phyloP scores from a whole-genome alignment of 2,329 filamentous ascomycete species.

The Akanthomyces dipterigenus region DNA sequence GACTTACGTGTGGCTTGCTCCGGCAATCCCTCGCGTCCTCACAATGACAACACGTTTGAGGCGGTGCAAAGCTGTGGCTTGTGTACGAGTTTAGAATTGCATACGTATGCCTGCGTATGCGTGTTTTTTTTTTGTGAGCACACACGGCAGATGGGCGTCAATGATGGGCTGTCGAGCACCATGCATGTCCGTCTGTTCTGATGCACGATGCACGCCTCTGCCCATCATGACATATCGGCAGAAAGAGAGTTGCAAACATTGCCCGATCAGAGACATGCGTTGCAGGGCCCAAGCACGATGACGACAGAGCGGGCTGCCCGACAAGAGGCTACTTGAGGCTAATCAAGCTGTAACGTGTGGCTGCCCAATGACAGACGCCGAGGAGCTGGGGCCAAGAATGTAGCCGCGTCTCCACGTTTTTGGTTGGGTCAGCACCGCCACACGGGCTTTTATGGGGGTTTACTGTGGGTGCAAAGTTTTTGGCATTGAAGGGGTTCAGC shows the following conservation, averaged over 20 bases:
- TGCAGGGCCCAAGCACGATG: slow-evolving; percentile 9
- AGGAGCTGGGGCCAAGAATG: not conserved
- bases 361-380: not conserved
- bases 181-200: not conserved
- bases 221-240: not conserved
- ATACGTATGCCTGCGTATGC: not conserved
- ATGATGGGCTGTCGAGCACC: no score
- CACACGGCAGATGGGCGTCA: not conserved
- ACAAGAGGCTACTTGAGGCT: not conserved
- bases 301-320: slow-evolving; percentile 9
- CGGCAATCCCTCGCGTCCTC: not conserved
- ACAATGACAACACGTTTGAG: not conserved
- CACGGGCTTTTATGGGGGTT: slow-evolving; percentile 1
- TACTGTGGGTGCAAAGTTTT: not conserved
- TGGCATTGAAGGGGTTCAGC: no score
- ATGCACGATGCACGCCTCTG: not conserved
- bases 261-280: slow-evolving; percentile 12
- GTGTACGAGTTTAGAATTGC: not conserved
- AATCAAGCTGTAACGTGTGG: not conserved
- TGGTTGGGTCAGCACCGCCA: not conserved
- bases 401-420: slow-evolving; percentile 5
- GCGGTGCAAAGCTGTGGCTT: not conserved
- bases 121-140: no score
- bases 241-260: not conserved
- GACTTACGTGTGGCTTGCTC: not conserved